Base-by-base conservation (phyloP, 345 rosid species). In the Pistacia vera region DNA sequence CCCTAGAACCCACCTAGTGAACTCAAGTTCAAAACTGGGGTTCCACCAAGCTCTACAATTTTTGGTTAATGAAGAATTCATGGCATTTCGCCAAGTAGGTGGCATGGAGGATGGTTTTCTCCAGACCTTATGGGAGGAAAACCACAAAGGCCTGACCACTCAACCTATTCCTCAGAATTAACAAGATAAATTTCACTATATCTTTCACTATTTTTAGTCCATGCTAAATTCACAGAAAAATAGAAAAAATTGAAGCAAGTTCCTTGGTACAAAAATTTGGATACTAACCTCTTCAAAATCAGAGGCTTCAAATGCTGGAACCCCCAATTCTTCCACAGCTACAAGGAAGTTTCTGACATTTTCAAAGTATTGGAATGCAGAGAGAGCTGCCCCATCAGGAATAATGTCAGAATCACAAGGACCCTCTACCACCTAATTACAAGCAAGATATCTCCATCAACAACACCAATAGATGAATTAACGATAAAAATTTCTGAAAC, bases 381-480 rank as follows among this genome's bases (percentile, higher is more conserved):
- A 95, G 52, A 95, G 89, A 57, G 97, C 94, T 14, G 94, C 97
- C 58, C 99, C 99, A 80, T 95, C 99, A 5, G 92, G 90, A 58
- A 87, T 71, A 58, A 83, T 71, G 56, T 82, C 91, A 67, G 93
- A 86, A 75, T 95, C 97, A 46, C 85, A 77, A 0, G 93, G 92
- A 49, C 91, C 91, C 78, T 93, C 98, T 28, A 95, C 94, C 11
- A 95, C 93, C 97, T 93, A 74, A 64, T 28, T 77, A 58, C 64
- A 64, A 48, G 22, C 25, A 63, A 70, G 38, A 55, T 54, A 65
- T 30, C 68, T 52, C 18, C 48, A 46, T 17, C 18, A 22, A 60
- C 9, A 52, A 8, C 72, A 59, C 68, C 38, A 33, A 56, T 60
- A 66, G 10, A 3, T 71, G 8, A 14, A 52, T n/a, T 12, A 66